phyloP scores from a whole-genome alignment of 2,329 filamentous ascomycete species.

The Cladosporium sp. region DNA sequence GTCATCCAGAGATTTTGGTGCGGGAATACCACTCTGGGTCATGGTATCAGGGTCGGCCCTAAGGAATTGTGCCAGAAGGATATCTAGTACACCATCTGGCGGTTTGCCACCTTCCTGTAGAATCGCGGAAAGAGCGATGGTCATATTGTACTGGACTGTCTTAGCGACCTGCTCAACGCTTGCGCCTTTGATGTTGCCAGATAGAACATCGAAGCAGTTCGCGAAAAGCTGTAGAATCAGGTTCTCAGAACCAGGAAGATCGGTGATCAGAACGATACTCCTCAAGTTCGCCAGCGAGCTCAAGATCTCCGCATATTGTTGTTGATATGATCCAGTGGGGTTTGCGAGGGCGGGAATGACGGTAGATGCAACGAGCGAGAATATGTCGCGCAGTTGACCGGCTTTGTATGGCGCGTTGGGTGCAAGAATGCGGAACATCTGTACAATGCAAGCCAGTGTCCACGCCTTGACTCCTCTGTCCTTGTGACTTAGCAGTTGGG shows the following conservation, averaged over 20 bases:
- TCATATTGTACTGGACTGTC: constrained; percentile 92
- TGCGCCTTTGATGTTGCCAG: constrained; percentile 71
- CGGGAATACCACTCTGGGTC: constrained; percentile 50
- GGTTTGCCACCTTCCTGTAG: constrained; percentile 83
- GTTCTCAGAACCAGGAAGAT: constrained; percentile 78
- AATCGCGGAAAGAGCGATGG: constrained; percentile 76
- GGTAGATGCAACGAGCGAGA: constrained; percentile 80
- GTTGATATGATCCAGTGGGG: constrained; percentile 85
- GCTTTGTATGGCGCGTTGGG: constrained; percentile 92
- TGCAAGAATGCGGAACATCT: constrained; percentile 88
- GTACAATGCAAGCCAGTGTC: constrained; percentile 84
- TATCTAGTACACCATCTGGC: constrained; percentile 80
- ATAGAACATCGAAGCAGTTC: constrained; percentile 88
- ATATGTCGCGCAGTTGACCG: constrained; percentile 94
- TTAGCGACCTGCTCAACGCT: constrained; percentile 83
- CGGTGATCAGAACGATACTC: constrained; percentile 87
- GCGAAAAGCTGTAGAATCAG: constrained; percentile 82
- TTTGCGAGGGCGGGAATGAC: constrained; percentile 84
- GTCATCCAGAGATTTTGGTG: constrained; percentile 62
- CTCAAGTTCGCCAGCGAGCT: constrained; percentile 89
- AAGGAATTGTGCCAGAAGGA: constrained; percentile 93
- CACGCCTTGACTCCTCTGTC: constrained; percentile 91
- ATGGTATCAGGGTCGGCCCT: constrained; percentile 70
- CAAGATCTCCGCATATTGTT: constrained; percentile 88
- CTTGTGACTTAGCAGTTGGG: constrained; percentile 84